Conservation (phyloP, 2,329 filamentous ascomycete species). For the Balansia obtecta region DNA sequence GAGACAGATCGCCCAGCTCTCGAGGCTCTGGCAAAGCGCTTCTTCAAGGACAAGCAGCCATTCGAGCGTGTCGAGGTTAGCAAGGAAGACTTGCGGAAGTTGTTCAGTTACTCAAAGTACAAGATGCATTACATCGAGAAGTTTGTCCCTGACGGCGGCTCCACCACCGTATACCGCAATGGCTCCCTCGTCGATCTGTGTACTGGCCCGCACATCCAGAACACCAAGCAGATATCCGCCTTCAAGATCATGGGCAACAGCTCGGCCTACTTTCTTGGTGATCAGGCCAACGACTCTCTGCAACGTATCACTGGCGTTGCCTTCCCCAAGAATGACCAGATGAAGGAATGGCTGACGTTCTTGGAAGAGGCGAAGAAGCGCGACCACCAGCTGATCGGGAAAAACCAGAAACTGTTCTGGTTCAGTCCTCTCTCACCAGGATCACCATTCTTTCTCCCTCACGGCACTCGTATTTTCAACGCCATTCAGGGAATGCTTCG, state of each 20-base stretch:
- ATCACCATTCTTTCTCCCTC: slow-evolving; percentile 82
- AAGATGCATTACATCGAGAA: background rate
- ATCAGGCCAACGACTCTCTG: slow-evolving; percentile 85
- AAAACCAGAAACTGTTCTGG: slow-evolving; percentile 95
- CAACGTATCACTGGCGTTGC: slow-evolving; percentile 95
- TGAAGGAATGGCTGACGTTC: slow-evolving; percentile 88
- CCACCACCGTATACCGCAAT: background rate
- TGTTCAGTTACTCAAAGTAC: background rate
- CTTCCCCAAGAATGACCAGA: slow-evolving; percentile 77
- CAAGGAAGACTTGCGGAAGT: background rate
- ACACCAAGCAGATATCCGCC: background rate
- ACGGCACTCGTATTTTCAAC: slow-evolving; percentile 90
- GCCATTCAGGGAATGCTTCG: slow-evolving; percentile 51
- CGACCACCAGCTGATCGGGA: slow-evolving; percentile 86
- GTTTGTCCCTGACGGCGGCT: background rate
- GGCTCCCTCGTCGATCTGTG: slow-evolving; percentile 1
- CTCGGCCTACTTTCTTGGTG: slow-evolving; percentile 74
- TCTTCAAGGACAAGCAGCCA: background rate
- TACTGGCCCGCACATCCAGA: slow-evolving; percentile 1
- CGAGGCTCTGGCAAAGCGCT: background rate
- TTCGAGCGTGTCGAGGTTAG: background rate
- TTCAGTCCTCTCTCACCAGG: slow-evolving; percentile 92
- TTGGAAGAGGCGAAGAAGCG: slow-evolving; percentile 96
- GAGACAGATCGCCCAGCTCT: slow-evolving; percentile 19
- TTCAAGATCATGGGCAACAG: background rate